Evolutionary conservation across 1,284 basidiomycete species (phyloP), one percentile per base, ranked within the genome.

Genomic region (Vanrija humicola): DNA sequence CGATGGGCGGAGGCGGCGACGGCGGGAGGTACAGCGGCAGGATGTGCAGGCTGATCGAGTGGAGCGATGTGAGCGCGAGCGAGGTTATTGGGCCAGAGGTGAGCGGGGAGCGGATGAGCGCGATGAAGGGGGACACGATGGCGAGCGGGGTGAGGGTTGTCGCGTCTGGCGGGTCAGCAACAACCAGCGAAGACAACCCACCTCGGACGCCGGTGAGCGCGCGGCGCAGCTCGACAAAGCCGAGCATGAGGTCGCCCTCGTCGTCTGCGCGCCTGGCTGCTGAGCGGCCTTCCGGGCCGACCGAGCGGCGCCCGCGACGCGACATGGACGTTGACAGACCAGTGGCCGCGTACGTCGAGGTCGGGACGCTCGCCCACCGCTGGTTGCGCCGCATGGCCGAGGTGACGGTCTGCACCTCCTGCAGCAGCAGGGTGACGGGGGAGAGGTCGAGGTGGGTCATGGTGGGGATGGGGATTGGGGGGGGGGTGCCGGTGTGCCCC

Each of bases 301-400:
- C 21, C 21, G 53, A 38, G 19, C 52, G 46, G 23, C 16, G 25
- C 42, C 51, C 42, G 26, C 47, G 38, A 16, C 48, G 34, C 16
- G 55, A 48, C 21, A 71, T 58, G 15, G 65, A 64, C 3, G 70
- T 63, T n/a, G 67, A 68, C 3, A 68, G 47, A 9, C 65, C 55
- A 0, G 64, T 45, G 5, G 65, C 57, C 23, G 58, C 44, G 46
- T 68, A 72, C 1, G 61, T 64, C 1, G 69, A 65, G 1, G 68
- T 59, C 21, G 72, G 66, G 5, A 68, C 62, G 3, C 87, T 82
- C 15, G 91, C 87, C 92, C 92, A 95, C 48, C 92, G 85, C 47
- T 91, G 90, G 77, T 95, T 95, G 79, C 94, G 91, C 73, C 95
- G 89, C 90, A 98, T 96, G n/a, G 86, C 83, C 5, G 92, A 91